These are phyloP conservation scores for Rhizopus arrhizus DNA, from an alignment of 371 early-diverging fungal genomes.

Conservation along the genomic window DNA sequence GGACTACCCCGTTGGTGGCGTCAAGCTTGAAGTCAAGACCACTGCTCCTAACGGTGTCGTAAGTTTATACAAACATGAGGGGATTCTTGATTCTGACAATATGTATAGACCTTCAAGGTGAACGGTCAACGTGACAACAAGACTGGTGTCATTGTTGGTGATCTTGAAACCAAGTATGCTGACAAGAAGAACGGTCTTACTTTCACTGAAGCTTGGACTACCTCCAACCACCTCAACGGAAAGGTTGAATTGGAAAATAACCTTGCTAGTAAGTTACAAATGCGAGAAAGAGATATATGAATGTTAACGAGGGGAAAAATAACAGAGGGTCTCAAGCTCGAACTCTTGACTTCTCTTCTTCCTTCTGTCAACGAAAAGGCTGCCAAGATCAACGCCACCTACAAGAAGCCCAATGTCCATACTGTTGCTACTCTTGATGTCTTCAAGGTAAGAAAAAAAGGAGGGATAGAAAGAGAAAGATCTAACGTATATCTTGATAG, in stretches of 20 bases:
- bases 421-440: conserved; percentile 52
- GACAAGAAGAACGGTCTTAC: conserved; percentile 92
- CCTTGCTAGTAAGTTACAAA: conserved; percentile 71
- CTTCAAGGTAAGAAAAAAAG: conserved; percentile 41
- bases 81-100: neutral
- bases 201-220: conserved; percentile 95
- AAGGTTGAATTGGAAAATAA: conserved; percentile 93
- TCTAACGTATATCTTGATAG: conserved; percentile 18
- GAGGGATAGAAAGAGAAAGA: too few species aligned
- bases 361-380: conserved; percentile 54
- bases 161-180: conserved; percentile 94
- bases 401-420: conserved; percentile 53
- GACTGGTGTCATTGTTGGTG: conserved; percentile 90
- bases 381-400: conserved; percentile 49
- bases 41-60: conserved; percentile 92
- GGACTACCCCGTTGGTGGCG: conserved; percentile 93
- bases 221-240: conserved; percentile 87
- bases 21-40: conserved; percentile 97
- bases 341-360: conserved; percentile 47
- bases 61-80: conserved; percentile 38
- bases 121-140: conserved; percentile 92
- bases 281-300: neutral
- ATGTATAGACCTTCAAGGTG: conserved; percentile 87
- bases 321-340: conserved; percentile 54
- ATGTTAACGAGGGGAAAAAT: neutral